These are phyloP conservation scores for Gracilaria domingensis DNA, from an alignment of 23 red algal genomes.

Conservation along the genomic window DNA sequence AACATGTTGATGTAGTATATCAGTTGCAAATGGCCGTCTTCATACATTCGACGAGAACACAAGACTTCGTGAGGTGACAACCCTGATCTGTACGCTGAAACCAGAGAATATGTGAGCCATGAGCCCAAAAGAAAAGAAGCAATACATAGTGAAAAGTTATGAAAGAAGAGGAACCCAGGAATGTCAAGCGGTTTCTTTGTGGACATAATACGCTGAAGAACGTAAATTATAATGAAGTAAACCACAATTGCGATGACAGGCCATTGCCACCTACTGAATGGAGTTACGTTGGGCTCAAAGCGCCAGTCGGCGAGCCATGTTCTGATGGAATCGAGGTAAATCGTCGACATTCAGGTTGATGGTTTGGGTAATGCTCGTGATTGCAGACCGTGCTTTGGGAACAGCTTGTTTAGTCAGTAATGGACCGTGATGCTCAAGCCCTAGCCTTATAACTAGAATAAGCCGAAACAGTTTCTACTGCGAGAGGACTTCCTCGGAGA, in stretches of 20 bases:
- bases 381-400: neutral
- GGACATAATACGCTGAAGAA: constrained; percentile 71
- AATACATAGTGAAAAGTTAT: constrained; percentile 86
- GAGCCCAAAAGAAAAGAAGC: constrained; percentile 79
- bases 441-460: neutral
- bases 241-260: constrained; percentile 61
- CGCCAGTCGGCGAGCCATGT: constrained; percentile 62
- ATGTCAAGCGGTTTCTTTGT: constrained; percentile 78
- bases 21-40: constrained; percentile 93
- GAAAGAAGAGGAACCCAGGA: constrained; percentile 79
- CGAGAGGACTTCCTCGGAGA: neutral
- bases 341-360: neutral
- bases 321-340: constrained; percentile 20
- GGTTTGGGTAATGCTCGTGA: too few relatives aligned
- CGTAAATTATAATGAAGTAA: constrained; percentile 78
- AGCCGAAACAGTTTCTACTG: neutral
- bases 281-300: constrained; percentile 75
- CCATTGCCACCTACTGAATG: constrained; percentile 69
- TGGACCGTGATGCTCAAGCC: neutral
- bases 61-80: constrained; percentile 78
- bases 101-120: constrained; percentile 75
- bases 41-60: constrained; percentile 78
- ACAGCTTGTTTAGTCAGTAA: neutral
- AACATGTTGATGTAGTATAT: constrained; percentile 99
- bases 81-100: constrained; percentile 23